Evolutionary conservation across 148 eudicot species (phyloP), one percentile per base, ranked within the genome.

Genomic region (Simmondsia chinensis): DNA sequence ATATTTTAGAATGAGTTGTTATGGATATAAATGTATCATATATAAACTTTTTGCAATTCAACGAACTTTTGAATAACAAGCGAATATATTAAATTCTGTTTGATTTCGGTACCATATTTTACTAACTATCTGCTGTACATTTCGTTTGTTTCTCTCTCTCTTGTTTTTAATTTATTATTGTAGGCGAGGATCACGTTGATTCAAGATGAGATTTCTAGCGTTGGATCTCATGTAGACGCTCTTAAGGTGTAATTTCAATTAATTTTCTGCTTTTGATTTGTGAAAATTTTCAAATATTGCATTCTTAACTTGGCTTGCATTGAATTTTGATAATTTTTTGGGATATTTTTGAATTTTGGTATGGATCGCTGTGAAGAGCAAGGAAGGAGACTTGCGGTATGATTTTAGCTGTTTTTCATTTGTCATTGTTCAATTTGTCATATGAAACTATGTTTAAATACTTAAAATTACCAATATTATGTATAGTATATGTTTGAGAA

Each of bases 191-290:
- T 69, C 49, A 48, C 46, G 60, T 59, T 63, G 10, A 56, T 55
- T 56, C 87, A 76, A 54, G 67, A 70, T 42, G 83, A 72, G 78
- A 54, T 83, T 61, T 73, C 85, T 12, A 49, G 52, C 31, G 50
- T 65, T 57, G 66, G 79, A 55, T 70, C 71, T 60, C 72, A 75
- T 47, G 43, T 82, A n/a, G 80, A 70, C 16, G 68, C 59, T 59
- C 59, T 72, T 30, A 76, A 79, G 87, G 96, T 87, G 46, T 20
- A 43, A 11, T 48, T 36, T 56, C 8, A 0, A 26, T 32, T 16
- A 23, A 4, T 52, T 37, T 20, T 48, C 42, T 46, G 13, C 17
- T 62, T 23, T 23, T 57, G 50, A 40, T 56, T 30, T n/a, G n/a
- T n/a, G n/a, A n/a, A n/a, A n/a, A n/a, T n/a, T n/a, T n/a, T n/a